A percentile compares a stretch with the other conserved stretches of the same genome.
phyloP scores from a whole-genome alignment of 108 stramenopile genomes.

The Ochromonas danica region DNA sequence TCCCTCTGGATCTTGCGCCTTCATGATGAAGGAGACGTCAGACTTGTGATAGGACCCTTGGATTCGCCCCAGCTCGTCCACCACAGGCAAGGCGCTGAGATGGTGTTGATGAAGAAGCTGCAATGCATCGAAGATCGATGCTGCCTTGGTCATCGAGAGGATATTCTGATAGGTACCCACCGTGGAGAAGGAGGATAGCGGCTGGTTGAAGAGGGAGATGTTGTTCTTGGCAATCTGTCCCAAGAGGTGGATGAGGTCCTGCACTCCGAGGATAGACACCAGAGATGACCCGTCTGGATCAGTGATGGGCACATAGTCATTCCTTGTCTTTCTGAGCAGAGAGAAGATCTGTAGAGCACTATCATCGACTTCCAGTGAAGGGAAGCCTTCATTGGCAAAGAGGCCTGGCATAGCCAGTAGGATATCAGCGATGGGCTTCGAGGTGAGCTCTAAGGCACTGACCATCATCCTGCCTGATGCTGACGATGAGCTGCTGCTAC shows the following conservation, averaged over 20 bases:
- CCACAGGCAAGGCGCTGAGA: slow-evolving; percentile 6
- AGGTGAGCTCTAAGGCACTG: neutral
- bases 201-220: neutral
- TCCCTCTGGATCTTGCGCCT: neutral
- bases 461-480: too few relatives aligned
- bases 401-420: neutral
- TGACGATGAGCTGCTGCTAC: too few relatives aligned
- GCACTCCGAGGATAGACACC: slow-evolving; percentile 10
- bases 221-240: neutral
- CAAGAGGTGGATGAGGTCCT: slow-evolving; percentile 21
- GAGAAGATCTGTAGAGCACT: neutral
- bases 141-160: neutral
- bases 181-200: neutral
- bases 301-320: slow-evolving; percentile 11
- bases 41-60: slow-evolving; percentile 1
- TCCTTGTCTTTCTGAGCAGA: neutral
- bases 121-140: neutral
- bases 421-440: slow-evolving; percentile 9
- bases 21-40: slow-evolving; percentile 19
- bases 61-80: neutral
- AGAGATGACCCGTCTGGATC: neutral
- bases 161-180: neutral
- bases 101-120: neutral
- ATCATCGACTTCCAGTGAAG: neutral
- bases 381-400: slow-evolving; percentile 7